phyloP scores from a whole-genome alignment of 164 flowering plant species.

The Piper longum region DNA sequence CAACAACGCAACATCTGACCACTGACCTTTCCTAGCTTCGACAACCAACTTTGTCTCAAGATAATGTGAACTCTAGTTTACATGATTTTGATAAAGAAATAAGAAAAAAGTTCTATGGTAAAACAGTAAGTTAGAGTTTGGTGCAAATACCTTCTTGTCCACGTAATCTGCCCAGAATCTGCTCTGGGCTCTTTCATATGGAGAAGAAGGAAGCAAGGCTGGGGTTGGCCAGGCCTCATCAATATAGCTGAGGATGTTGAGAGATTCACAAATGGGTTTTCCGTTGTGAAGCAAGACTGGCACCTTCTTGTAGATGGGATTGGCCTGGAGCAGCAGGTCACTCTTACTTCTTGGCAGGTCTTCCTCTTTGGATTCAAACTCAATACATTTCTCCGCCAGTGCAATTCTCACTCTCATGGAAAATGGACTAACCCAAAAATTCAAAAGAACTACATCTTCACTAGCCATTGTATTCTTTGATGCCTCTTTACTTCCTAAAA shows the following conservation, averaged over 20 bases:
- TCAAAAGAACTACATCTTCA: constrained; percentile 21
- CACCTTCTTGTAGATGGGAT: constrained; percentile 36
- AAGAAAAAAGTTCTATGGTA: not conserved
- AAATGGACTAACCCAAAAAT: constrained; percentile 36
- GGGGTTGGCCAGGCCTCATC: constrained; percentile 43
- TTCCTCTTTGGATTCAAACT: constrained; percentile 16
- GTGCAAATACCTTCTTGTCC: constrained; percentile 18
- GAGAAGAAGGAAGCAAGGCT: constrained; percentile 29
- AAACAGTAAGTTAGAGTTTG: not conserved
- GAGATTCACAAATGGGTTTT: constrained; percentile 31
- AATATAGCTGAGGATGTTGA: constrained; percentile 29
- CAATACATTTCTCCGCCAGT: constrained; percentile 31
- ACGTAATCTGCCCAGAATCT: constrained; percentile 45
- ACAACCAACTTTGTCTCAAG: no score
- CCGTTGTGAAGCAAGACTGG: constrained; percentile 40
- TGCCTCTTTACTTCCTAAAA: not conserved
- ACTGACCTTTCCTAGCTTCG: no score
- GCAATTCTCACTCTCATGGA: constrained; percentile 35
- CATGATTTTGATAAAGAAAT: not conserved
- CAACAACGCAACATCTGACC: no score
- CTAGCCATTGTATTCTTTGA: not conserved
- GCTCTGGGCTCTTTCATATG: constrained; percentile 27
- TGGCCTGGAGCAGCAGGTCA: constrained; percentile 33
- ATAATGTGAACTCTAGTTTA: no score
- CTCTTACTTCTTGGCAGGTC: constrained; percentile 16